Conservation (phyloP, 2,329 filamentous ascomycete genomes). For the Diplodia corticola region DNA sequence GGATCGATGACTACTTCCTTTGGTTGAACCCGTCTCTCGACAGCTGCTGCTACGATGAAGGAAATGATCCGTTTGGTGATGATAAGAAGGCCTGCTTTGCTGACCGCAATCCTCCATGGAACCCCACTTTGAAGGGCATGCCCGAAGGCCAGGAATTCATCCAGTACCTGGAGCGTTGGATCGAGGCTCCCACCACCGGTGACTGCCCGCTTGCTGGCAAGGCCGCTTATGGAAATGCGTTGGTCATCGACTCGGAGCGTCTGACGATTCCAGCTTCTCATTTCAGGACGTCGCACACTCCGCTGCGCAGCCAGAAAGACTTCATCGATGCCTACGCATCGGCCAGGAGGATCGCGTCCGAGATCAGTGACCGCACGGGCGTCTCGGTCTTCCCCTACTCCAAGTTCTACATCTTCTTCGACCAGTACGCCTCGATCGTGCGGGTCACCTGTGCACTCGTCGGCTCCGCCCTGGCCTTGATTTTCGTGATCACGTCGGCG, state of each 20-base stretch:
- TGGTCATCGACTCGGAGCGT: conserved; percentile 71
- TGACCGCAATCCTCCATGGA: conserved; percentile 77
- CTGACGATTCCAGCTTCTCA: conserved; percentile 77
- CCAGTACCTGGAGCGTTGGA: conserved; percentile 79
- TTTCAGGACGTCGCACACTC: conserved; percentile 88
- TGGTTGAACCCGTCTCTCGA: conserved; percentile 86
- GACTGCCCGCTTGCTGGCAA: conserved; percentile 86
- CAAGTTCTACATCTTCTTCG: conserved; percentile 98
- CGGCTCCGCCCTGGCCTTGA: conserved; percentile 79
- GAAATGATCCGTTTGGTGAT: conserved; percentile 26
- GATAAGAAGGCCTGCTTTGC: conserved; percentile 69
- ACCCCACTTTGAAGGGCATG: conserved; percentile 86
- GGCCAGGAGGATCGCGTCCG: conserved; percentile 81
- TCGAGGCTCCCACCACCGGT: conserved; percentile 74
- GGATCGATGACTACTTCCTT: conserved; percentile 94
- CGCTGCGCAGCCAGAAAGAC: conserved; percentile 82
- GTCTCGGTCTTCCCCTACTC: conserved; percentile 94
- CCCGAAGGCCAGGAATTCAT: conserved; percentile 91
- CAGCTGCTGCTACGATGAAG: conserved; percentile 70
- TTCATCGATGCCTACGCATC: conserved; percentile 90
- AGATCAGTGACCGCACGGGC: conserved; percentile 69
- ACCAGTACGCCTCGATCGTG: conserved; percentile 89
- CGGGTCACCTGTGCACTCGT: conserved; percentile 76
- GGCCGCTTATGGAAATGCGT: conserved; percentile 80
- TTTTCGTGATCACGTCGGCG: conserved; percentile 75